Evolutionary conservation across 2,329 filamentous ascomycete genomes (phyloP).

Genomic region (Hymenoscyphus linearis): DNA sequence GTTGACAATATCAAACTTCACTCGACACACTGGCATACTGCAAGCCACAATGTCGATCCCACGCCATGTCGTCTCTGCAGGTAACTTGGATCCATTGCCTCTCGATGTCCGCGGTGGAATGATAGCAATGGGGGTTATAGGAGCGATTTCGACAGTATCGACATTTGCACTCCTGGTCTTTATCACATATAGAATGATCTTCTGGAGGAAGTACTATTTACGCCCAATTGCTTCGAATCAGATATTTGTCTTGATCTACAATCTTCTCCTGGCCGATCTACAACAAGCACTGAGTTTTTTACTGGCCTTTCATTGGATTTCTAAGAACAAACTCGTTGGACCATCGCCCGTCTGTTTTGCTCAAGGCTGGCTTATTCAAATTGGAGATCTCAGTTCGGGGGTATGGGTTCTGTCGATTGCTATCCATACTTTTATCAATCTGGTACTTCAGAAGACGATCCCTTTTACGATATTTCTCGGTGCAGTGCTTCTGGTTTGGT

Average conservation of each 20-base stretch:
- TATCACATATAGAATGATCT: slow-evolving; percentile 43
- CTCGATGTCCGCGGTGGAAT: slow-evolving; percentile 84
- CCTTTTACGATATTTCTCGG: slow-evolving; percentile 36
- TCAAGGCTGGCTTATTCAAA: slow-evolving; percentile 50
- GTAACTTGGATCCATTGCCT: slow-evolving; percentile 71
- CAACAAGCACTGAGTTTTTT: slow-evolving; percentile 32
- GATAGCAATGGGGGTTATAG: slow-evolving; percentile 53
- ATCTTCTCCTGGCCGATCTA: slow-evolving; percentile 38
- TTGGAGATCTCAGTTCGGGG: slow-evolving; percentile 47
- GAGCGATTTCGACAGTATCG: slow-evolving; percentile 41
- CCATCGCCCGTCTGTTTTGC: slow-evolving; percentile 43
- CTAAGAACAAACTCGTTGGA: slow-evolving; percentile 40
- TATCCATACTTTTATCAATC: slow-evolving; percentile 48
- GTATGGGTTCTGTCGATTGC: slow-evolving; percentile 50
- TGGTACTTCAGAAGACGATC: slow-evolving; percentile 41
- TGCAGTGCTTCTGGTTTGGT: slow-evolving; percentile 28
- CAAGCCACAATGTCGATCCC: neutral
- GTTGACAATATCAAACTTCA: neutral
- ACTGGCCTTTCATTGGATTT: slow-evolving; percentile 45
- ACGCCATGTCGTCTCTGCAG: neutral
- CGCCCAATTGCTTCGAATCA: slow-evolving; percentile 38
- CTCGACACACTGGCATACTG: neutral
- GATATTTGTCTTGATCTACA: slow-evolving; percentile 50
- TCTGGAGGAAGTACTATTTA: slow-evolving; percentile 32
- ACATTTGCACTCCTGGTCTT: slow-evolving; percentile 39